These are phyloP conservation scores for Cryptosporidium felis DNA, from an alignment of 169 alveolate genomes.

Conservation along the genomic window DNA sequence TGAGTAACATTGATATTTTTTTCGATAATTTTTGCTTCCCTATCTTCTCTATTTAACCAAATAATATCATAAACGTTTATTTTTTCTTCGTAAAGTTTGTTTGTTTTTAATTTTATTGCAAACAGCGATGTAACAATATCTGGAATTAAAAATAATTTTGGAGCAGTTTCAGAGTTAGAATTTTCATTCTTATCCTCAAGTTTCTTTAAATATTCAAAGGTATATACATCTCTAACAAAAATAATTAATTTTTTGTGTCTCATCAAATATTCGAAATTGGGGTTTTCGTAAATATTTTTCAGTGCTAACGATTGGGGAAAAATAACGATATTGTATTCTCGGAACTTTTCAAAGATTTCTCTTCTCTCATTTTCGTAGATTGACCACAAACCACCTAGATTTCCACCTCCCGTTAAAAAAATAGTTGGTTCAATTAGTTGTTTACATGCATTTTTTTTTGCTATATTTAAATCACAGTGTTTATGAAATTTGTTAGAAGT, in stretches of 20 bases:
- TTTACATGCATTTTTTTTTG: constrained; percentile 19
- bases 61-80: constrained; percentile 28
- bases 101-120: background rate
- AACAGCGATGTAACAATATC: constrained; percentile 45
- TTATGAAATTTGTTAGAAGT: constrained; percentile 44
- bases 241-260: constrained; percentile 10
- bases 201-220: constrained; percentile 1
- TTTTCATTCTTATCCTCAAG: background rate
- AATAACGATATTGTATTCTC: constrained; percentile 16
- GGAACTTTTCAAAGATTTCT: constrained; percentile 21
- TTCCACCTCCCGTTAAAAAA: constrained; percentile 71
- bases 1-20: background rate
- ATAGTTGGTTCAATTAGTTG: constrained; percentile 16
- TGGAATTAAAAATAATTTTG: constrained; percentile 32
- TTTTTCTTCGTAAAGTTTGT: background rate
- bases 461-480: constrained; percentile 20
- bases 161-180: background rate
- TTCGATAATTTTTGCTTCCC: constrained; percentile 10
- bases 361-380: constrained; percentile 47
- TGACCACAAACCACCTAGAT: constrained; percentile 68
- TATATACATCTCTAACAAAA: constrained; percentile 41
- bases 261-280: background rate
- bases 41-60: constrained; percentile 57
- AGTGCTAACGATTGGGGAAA: constrained; percentile 68
- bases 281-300: background rate